Conservation (phyloP, 305 asterid genomes). For the Petunia hybrid region DNA sequence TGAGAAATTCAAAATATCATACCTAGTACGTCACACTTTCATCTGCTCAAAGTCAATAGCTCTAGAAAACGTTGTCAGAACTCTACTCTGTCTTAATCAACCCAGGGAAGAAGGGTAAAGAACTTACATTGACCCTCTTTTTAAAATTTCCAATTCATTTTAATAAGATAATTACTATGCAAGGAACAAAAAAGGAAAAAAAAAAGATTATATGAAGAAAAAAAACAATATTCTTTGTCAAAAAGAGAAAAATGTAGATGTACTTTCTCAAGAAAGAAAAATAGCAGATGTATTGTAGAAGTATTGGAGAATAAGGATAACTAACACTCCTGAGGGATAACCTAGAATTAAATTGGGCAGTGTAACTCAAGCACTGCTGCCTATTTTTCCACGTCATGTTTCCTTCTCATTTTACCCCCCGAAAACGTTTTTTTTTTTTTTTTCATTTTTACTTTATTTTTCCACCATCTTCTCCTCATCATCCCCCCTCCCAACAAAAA, state of each 20-base stretch:
- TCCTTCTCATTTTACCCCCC: neutral
- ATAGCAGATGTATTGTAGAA: neutral
- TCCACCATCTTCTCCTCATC: conserved; percentile 8
- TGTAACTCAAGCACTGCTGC: neutral
- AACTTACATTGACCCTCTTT: too few relatives aligned
- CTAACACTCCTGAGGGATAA: conserved; percentile 10
- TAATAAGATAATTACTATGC: neutral
- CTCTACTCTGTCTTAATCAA: neutral
- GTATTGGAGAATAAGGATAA: neutral
- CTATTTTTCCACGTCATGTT: conserved; percentile 4
- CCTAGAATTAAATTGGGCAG: neutral
- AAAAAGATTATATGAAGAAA: conserved; percentile 7
- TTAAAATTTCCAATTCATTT: neutral
- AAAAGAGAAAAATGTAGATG: neutral
- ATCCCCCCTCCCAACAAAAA: neutral
- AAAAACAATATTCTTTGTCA: neutral
- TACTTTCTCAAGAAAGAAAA: neutral
- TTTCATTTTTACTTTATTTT: too few relatives aligned
- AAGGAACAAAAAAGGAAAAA: neutral
- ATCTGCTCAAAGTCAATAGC: conserved; percentile 23
- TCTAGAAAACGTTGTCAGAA: neutral
- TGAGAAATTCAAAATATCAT: too few relatives aligned
- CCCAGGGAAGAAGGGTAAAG: neutral
- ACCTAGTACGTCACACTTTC: neutral
- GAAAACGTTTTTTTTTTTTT: neutral